Percentiles rank a stretch among this genome's conserved stretches.
Evolutionary conservation across 768 basidiomycete species (phyloP).

Genomic region (Tulasnella sp.): DNA sequence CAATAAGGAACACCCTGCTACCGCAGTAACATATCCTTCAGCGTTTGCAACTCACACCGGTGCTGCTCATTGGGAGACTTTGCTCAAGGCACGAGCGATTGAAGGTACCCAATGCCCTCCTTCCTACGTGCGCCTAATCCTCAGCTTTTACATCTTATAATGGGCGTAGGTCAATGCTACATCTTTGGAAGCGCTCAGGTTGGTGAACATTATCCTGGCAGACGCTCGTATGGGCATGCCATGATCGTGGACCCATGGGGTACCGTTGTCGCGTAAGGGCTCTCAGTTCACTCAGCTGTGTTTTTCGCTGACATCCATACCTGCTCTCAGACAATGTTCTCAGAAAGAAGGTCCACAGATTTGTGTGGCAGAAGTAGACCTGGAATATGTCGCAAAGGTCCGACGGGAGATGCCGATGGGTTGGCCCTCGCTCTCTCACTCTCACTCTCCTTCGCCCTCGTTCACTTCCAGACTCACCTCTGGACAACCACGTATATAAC

Average conservation of each 20-base stretch:
- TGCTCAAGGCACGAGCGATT: slow-evolving; percentile 20
- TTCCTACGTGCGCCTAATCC: not conserved
- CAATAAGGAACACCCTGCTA: not conserved
- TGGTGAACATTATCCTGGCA: slow-evolving; percentile 20
- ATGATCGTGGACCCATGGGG: slow-evolving; percentile 22
- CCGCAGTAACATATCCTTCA: slow-evolving; percentile 19
- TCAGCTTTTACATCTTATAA: not conserved
- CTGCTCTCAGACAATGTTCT: slow-evolving; percentile 15
- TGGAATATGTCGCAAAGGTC: slow-evolving; percentile 16
- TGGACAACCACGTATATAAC: too few species aligned
- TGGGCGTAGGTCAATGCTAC: slow-evolving; percentile 19
- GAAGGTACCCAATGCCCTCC: slow-evolving; percentile 8
- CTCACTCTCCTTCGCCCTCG: too few species aligned
- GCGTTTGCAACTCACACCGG: slow-evolving; percentile 20
- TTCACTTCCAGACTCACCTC: too few species aligned
- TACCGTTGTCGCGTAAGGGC: slow-evolving; percentile 18
- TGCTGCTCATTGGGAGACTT: slow-evolving; percentile 20
- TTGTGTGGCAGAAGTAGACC: slow-evolving; percentile 19
- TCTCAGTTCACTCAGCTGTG: not conserved
- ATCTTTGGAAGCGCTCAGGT: slow-evolving; percentile 20
- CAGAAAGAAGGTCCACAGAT: slow-evolving; percentile 10
- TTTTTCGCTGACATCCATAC: not conserved
- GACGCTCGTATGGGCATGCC: slow-evolving; percentile 18
- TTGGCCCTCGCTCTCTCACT: too few species aligned
- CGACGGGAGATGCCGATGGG: slow-evolving; percentile 21